A percentile compares a stretch with the other conserved stretches of the same genome.
These are phyloP conservation scores for Avena insularis DNA, from an alignment of 176 grass and related monocot genomes.

Conservation along the genomic window DNA sequence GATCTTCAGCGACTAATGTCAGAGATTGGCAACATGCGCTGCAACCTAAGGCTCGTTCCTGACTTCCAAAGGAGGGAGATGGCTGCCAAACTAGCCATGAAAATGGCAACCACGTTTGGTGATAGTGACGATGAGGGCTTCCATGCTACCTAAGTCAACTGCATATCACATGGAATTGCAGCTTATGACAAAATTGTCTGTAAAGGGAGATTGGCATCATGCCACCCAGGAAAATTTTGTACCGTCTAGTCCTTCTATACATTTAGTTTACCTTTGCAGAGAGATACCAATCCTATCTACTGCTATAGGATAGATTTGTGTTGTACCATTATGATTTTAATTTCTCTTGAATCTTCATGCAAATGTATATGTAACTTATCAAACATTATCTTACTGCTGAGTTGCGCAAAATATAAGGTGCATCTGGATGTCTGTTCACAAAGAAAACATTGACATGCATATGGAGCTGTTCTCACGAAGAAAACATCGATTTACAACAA, in stretches of 20 bases:
- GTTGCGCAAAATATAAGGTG: not conserved
- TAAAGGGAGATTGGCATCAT: conserved; percentile 1
- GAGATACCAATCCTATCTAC: not conserved
- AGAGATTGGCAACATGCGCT: conserved; percentile 83
- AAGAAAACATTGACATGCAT: conserved; percentile 28
- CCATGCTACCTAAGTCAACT: conserved; percentile 38
- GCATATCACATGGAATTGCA: not conserved
- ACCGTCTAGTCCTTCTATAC: not conserved
- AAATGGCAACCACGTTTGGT: conserved; percentile 93
- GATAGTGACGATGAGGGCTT: conserved; percentile 68
- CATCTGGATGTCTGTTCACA: conserved; percentile 9
- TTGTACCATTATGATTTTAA: conserved; percentile 10
- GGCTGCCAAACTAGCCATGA: conserved; percentile 84
- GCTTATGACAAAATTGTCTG: conserved; percentile 4
- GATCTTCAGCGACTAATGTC: conserved; percentile 85
- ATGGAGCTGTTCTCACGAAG: not conserved
- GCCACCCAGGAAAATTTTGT: conserved; percentile 17
- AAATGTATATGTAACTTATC: not conserved
- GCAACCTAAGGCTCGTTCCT: conserved; percentile 86
- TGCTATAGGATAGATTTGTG: conserved; percentile 24
- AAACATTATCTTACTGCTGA: not conserved
- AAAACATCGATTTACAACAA: conserved; percentile 47
- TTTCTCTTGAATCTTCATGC: not conserved
- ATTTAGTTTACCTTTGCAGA: not conserved
- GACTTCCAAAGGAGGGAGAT: conserved; percentile 93